phyloP scores from a whole-genome alignment of 768 basidiomycete genomes.

The Galerina sulciceps region DNA sequence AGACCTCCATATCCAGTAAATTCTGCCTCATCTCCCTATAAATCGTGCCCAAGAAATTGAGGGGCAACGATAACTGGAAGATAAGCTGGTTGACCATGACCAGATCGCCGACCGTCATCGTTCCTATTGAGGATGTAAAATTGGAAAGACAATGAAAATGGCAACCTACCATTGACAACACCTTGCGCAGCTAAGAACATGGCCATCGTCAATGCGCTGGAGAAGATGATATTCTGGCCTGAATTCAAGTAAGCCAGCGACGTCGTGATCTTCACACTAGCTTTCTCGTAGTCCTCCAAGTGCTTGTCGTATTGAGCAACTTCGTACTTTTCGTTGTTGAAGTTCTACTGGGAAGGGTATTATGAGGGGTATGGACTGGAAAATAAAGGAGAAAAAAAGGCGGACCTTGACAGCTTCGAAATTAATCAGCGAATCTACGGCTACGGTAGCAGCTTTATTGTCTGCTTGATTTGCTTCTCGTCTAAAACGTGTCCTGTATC shows the following conservation, averaged over 20 bases:
- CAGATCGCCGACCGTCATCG: conserved; percentile 97
- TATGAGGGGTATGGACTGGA: conserved; percentile 7
- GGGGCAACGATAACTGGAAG: conserved; percentile 93
- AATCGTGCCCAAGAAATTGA: conserved; percentile 97
- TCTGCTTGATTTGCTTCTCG: conserved; percentile 96
- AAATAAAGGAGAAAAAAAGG: background rate
- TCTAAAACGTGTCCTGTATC: conserved; percentile 83
- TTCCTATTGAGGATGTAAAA: conserved; percentile 52
- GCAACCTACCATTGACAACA: conserved; percentile 76
- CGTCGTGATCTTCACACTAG: conserved; percentile 93
- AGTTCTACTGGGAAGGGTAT: conserved; percentile 62
- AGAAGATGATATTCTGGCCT: conserved; percentile 97
- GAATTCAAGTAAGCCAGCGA: conserved; percentile 93
- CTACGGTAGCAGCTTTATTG: conserved; percentile 92
- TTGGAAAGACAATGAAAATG: background rate
- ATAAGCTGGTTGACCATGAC: conserved; percentile 99
- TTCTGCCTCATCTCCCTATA: conserved; percentile 97
- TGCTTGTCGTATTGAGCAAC: conserved; percentile 91
- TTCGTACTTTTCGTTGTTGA: conserved; percentile 96
- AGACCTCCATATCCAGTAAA: conserved; percentile 94
- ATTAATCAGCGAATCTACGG: conserved; percentile 96
- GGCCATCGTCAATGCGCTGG: conserved; percentile 87
- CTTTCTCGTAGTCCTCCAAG: conserved; percentile 84
- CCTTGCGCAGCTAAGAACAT: conserved; percentile 98
- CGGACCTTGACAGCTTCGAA: conserved; percentile 97